Conservation (phyloP, 2,329 filamentous ascomycete species). For the Pseudogymnoascus sp. region DNA sequence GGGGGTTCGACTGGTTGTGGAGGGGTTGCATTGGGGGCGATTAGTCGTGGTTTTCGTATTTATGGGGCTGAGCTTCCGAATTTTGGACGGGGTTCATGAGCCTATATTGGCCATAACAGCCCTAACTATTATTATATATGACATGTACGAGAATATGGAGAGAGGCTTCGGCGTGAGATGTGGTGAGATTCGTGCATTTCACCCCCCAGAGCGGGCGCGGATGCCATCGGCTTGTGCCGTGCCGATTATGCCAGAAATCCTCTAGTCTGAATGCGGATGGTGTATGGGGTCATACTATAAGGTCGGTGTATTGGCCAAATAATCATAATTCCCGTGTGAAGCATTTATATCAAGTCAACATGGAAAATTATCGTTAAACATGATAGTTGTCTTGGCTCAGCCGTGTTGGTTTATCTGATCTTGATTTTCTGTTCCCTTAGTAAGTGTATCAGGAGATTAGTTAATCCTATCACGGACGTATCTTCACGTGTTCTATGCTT, state of each 20-base stretch:
- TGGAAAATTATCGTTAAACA: neutral
- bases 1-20: neutral
- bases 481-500: neutral
- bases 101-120: slow-evolving; percentile 4
- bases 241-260: neutral
- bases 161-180: neutral
- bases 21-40: slow-evolving; percentile 8
- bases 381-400: neutral
- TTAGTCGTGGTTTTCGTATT: neutral
- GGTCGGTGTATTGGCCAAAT: neutral
- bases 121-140: slow-evolving; percentile 5
- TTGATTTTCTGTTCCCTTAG: neutral
- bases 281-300: neutral
- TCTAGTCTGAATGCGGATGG: slow-evolving; percentile 7
- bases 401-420: neutral
- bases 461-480: neutral
- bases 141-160: neutral
- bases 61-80: neutral
- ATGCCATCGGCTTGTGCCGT: neutral
- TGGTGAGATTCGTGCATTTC: neutral
- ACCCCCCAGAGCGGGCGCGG: neutral
- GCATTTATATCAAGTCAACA: neutral
- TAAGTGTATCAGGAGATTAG: neutral
- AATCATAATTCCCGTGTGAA: neutral
- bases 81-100: neutral